Evolutionary conservation across 148 eudicot genomes (phyloP), one percentile per base, ranked within the genome.

Genomic region (Salicornia ramosissima): DNA sequence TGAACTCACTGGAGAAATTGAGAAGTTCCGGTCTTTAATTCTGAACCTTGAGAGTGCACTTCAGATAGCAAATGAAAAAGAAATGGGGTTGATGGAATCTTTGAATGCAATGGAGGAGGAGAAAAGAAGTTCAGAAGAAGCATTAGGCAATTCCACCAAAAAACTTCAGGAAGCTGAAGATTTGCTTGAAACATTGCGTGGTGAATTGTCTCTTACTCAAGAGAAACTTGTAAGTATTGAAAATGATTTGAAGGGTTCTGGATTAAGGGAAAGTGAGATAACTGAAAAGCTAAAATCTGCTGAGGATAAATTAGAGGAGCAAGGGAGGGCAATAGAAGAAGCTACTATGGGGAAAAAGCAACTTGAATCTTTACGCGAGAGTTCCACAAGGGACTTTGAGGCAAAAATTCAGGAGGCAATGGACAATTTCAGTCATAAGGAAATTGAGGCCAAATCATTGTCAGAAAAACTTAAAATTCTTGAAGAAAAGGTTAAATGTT

Each of bases 321-420:
- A 88, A 51, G 80, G 77, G 64, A 72, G 69, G 59, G 74, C 71
- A 31, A 74, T 90, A 57, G 85, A 87, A 70, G 78, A 84, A 79
- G 84, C 84, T 58, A 83, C 81, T 30, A 55, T 79, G 1, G 84
- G 72, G 69, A 80, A 74, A 67, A 43, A 46, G 18, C 91, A 92
- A 78, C 78, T 89, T 73, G 90, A 87, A 75, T 75, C 87, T 51
- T 73, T 84, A 36, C 86, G 84, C 43, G 87, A 75, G 45, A 54
- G 82, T 25, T 64, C 76, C 21, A 69, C 71, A 13, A 81, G 80
- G 74, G 97, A 91, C 58, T 76, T 76, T 28, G 91, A 85, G 54
- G 40, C 80, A 42, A 84, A 87, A 83, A 68, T 88, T 49, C 87
- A 91, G 75, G 95, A 91, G 74, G 81, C 90, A 57, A 33, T 71